phyloP scores from a whole-genome alignment of 345 rosid genomes.

The Carallia brachiata region DNA sequence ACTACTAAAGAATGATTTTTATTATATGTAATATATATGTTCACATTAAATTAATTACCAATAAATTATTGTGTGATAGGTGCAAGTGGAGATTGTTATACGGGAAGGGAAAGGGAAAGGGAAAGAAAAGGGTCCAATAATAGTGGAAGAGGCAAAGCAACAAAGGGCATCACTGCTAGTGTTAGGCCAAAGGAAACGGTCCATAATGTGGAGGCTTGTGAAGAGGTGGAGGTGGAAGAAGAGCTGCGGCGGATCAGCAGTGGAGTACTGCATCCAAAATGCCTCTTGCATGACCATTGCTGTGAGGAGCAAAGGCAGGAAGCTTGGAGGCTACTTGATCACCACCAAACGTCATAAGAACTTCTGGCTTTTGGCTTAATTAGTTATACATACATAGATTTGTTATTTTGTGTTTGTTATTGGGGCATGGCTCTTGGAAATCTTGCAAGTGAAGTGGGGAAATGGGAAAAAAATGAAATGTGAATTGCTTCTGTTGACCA shows the following conservation, averaged over 20 bases:
- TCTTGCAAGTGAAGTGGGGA: no score
- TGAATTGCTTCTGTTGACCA: no score
- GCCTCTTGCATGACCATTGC: conserved; percentile 87
- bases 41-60: no score
- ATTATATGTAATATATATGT: no score
- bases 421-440: no score
- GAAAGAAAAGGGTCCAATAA: conserved; percentile 58
- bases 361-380: conserved; percentile 87
- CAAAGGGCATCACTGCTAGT: conserved; percentile 60
- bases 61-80: conserved; percentile 24
- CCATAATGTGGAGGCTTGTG: conserved; percentile 55
- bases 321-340: conserved; percentile 81
- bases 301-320: conserved; percentile 69
- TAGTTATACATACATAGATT: not conserved
- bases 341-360: conserved; percentile 88
- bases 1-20: no score
- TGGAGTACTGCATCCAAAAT: conserved; percentile 71
- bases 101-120: conserved; percentile 68
- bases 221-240: conserved; percentile 50
- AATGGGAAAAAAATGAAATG: no score
- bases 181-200: conserved; percentile 66
- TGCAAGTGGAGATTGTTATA: conserved; percentile 55
- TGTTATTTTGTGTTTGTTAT: no score
- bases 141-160: conserved; percentile 77
- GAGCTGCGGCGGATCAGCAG: conserved; percentile 35